Conservation (phyloP, 257 asterid species). For the Haberlea rhodopensis region DNA sequence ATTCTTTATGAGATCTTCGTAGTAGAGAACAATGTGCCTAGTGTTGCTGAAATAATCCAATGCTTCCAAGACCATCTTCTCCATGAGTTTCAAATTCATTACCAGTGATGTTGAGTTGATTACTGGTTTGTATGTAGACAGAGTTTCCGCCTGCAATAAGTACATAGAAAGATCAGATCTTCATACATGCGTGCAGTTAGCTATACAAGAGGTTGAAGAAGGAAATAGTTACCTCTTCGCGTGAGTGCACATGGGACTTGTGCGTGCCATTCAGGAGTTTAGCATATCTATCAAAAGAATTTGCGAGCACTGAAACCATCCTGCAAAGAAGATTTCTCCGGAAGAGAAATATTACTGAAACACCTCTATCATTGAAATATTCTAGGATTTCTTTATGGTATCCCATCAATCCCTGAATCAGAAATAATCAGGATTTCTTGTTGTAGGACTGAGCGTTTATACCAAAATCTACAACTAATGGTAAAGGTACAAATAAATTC, state of each 20-base stretch:
- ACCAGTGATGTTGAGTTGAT: conserved; percentile 56
- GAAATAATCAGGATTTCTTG: background rate
- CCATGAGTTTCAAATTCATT: conserved; percentile 61
- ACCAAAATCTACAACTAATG: background rate
- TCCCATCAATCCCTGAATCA: conserved; percentile 61
- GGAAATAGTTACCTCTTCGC: conserved; percentile 47
- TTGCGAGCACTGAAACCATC: conserved; percentile 66
- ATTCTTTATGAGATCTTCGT: conserved; percentile 80
- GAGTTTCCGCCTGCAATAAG: conserved; percentile 64
- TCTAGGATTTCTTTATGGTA: conserved; percentile 54
- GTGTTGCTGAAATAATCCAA: conserved; percentile 63
- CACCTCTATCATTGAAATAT: conserved; percentile 55
- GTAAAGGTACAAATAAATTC: background rate
- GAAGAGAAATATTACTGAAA: conserved; percentile 60
- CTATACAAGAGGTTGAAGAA: background rate
- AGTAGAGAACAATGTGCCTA: conserved; percentile 67
- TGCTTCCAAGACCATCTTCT: conserved; percentile 46
- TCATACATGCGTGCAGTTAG: background rate
- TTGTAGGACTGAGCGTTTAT: background rate
- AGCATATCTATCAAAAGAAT: conserved; percentile 62
- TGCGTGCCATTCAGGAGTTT: conserved; percentile 73
- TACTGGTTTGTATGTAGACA: conserved; percentile 71
- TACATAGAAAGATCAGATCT: conserved; percentile 12
- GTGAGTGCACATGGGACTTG: conserved; percentile 78
- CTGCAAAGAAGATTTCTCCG: conserved; percentile 66